Evolutionary conservation across 2,329 filamentous ascomycete species (phyloP), one percentile per base, ranked within the genome.

Genomic region (Pestalotiopsis sp.): DNA sequence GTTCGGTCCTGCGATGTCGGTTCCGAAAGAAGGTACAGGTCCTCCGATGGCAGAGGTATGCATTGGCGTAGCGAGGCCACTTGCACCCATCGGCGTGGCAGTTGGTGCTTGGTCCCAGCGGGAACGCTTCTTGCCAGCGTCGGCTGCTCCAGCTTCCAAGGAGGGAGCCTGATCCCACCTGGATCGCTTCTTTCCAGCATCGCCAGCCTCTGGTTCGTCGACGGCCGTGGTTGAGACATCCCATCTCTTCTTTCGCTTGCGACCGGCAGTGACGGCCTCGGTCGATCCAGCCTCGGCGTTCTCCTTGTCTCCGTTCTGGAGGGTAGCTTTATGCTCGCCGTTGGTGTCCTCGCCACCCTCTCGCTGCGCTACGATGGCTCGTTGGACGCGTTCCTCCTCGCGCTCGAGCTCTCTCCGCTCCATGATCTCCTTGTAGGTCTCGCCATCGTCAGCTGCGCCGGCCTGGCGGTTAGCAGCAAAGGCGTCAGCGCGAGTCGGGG

Each of bases 211-310:
- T 17, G 82, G 76, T 25, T 86, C 84, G 49, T 88, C 85, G 5
- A 84, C 82, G 5, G 83, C 81, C 6, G 87, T 84, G n/a, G 90
- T 85, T 23, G 86, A 83, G 20, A 95, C 91, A 80, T 98, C 95
- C 96, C 96, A 99, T 80, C 96, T 90, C 86, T 97, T 94, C 87
- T 97, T 98, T 77, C 95, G 90, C 86, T 96, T 96, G 70, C 91
- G 89, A 41, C 90, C 89, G 27, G 88, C 84, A 9, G 86, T 82
- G 62, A 86, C 65, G 71, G 87, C 85, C 74, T 92, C 88, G 63
- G 92, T 87, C 65, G 92, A 87, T 60, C 90, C 91, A 70, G 88
- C 86, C 66, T 95, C 92, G 58, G 85, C 86, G 71, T 92, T 93
- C 78, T 95, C 92, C 79, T 94, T 92, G 72, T 93, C 87, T 64